A percentile compares a stretch with the other conserved stretches of the same genome.
Evolutionary conservation across 2,329 filamentous ascomycete species (phyloP).

Genomic region (Didymella pinodella): DNA sequence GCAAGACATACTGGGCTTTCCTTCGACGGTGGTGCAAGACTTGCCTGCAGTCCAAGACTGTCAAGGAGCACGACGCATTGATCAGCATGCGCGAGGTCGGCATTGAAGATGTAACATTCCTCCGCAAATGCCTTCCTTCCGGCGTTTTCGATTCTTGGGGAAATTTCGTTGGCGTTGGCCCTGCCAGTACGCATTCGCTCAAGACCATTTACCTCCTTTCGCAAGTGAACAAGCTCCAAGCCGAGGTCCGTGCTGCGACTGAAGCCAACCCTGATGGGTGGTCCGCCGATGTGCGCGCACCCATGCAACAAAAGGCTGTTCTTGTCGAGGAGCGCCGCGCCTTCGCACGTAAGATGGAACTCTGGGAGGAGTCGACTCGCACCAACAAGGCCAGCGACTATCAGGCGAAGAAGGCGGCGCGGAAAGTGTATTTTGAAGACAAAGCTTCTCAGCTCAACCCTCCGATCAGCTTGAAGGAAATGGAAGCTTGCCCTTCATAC

Average conservation of each 20-base stretch:
- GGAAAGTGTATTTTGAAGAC: constrained; percentile 49
- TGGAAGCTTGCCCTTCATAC: constrained; percentile 52
- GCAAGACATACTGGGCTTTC: constrained; percentile 56
- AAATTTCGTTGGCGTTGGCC: constrained; percentile 49
- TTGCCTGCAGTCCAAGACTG: constrained; percentile 47
- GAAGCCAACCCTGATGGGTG: constrained; percentile 27
- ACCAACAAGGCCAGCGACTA: constrained; percentile 42
- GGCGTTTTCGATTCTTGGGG: constrained; percentile 51
- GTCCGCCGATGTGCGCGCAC: constrained; percentile 33
- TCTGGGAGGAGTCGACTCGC: constrained; percentile 47
- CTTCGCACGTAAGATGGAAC: constrained; percentile 49
- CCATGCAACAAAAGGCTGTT: constrained; percentile 35
- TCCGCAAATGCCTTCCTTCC: constrained; percentile 44
- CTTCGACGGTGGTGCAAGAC: constrained; percentile 53
- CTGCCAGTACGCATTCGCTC: constrained; percentile 43
- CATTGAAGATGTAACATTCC: constrained; percentile 39
- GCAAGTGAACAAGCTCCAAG: constrained; percentile 42
- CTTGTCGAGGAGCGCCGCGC: constrained; percentile 41
- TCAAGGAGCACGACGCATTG: constrained; percentile 44
- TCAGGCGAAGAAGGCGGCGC: constrained; percentile 43
- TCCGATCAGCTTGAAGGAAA: constrained; percentile 45
- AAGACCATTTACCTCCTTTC: constrained; percentile 45
- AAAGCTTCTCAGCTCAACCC: constrained; percentile 49
- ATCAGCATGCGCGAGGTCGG: constrained; percentile 34
- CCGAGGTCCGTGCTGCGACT: constrained; percentile 32